These are phyloP conservation scores for Drechmeria coniospora DNA, from an alignment of 2,329 filamentous ascomycete genomes.

Conservation along the genomic window DNA sequence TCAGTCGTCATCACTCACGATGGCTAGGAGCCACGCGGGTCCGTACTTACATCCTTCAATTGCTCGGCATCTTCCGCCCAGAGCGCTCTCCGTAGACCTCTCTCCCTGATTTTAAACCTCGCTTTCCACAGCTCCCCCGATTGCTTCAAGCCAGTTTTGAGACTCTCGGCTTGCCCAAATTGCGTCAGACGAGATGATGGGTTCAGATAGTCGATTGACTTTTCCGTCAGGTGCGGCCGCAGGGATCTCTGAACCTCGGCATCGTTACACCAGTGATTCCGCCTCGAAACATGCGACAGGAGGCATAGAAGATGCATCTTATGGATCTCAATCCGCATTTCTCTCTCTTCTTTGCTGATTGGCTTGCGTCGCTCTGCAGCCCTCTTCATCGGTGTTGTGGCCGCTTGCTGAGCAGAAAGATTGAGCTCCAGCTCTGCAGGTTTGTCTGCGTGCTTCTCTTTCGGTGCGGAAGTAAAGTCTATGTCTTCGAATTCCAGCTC, in stretches of 20 bases:
- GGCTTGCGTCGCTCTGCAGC: slow-evolving; percentile 30
- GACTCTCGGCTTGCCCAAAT: slow-evolving; percentile 58
- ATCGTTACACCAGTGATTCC: slow-evolving; percentile 87
- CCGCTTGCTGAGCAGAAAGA: slow-evolving; percentile 29
- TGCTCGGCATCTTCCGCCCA: slow-evolving; percentile 60
- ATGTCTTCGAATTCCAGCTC: slow-evolving; percentile 33
- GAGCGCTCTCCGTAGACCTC: slow-evolving; percentile 52
- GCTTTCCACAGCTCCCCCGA: slow-evolving; percentile 50
- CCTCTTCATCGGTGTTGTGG: slow-evolving; percentile 14
- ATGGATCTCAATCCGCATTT: slow-evolving; percentile 57
- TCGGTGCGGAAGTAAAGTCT: slow-evolving; percentile 20
- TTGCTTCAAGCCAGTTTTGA: slow-evolving; percentile 65
- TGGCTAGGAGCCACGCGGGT: too few species aligned
- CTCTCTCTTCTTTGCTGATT: slow-evolving; percentile 37
- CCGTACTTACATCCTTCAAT: slow-evolving; percentile 39
- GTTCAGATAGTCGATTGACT: slow-evolving; percentile 51
- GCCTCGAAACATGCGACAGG: slow-evolving; percentile 56
- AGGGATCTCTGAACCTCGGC: slow-evolving; percentile 49
- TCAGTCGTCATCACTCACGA: slow-evolving; percentile 10
- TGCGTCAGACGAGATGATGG: slow-evolving; percentile 54
- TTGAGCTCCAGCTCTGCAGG: slow-evolving; percentile 33
- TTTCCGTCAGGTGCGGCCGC: slow-evolving; percentile 47
- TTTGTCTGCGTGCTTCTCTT: slow-evolving; percentile 8
- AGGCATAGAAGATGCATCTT: slow-evolving; percentile 76
- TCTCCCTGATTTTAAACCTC: slow-evolving; percentile 55